Percentiles rank a stretch among this genome's conserved stretches.
Evolutionary conservation across 23 red algal genomes (phyloP).

Genomic region (Gracilaria domingensis): DNA sequence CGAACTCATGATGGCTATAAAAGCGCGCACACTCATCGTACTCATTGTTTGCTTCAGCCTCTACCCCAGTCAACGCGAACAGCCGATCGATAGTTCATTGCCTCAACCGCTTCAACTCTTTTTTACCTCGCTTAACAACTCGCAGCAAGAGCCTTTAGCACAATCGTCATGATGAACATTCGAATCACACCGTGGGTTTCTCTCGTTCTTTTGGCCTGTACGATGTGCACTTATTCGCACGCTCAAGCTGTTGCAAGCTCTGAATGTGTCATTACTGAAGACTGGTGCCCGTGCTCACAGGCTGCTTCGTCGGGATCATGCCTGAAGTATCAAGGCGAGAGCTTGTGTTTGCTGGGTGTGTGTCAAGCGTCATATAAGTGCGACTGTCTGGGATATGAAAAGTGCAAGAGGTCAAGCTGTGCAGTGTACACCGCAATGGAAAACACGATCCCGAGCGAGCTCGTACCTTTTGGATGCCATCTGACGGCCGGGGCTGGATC

Average conservation of each 20-base stretch:
- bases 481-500: conserved; percentile 21
- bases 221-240: background rate
- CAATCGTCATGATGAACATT: background rate
- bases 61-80: background rate
- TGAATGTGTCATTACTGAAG: conserved; percentile 41
- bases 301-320: conserved; percentile 31
- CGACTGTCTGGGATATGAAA: conserved; percentile 60
- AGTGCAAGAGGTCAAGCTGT: conserved; percentile 43
- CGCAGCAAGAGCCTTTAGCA: background rate
- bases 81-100: background rate
- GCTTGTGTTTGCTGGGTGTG: conserved; percentile 28
- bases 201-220: background rate
- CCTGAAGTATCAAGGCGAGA: conserved; percentile 29
- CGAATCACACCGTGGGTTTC: background rate
- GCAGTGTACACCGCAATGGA: conserved; percentile 23
- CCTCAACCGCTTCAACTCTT: background rate
- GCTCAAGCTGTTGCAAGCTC: background rate
- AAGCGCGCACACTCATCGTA: background rate
- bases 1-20: background rate
- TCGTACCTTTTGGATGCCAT: conserved; percentile 37
- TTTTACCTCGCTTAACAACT: background rate
- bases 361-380: conserved; percentile 47
- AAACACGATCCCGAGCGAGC: conserved; percentile 29
- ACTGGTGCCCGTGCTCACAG: conserved; percentile 23
- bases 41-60: background rate